Evolutionary conservation across 2,329 filamentous ascomycete genomes (phyloP), one percentile per base, ranked within the genome.

Genomic region (Fusarium setosum): DNA sequence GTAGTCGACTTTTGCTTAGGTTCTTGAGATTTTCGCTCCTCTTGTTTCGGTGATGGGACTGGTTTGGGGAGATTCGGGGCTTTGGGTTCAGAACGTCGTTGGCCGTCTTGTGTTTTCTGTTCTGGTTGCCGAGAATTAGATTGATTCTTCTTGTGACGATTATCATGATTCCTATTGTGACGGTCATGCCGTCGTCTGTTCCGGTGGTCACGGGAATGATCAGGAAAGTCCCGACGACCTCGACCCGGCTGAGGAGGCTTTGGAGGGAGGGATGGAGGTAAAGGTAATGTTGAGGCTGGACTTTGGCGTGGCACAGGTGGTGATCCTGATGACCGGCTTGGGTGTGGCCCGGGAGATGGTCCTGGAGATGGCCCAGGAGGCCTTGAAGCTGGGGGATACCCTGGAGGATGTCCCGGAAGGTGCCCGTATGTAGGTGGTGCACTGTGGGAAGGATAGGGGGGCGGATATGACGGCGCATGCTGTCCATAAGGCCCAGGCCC

Each of bases 121-220:
- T 75, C 68, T 12, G 59, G 58, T 17, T 64, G 63, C 9, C 65
- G 65, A 20, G 63, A 42, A 26, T 69, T 52, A 6, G 61, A 49
- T 18, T 64, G 63, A 15, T 67, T 65, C 44, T 75, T 73, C 57
- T 70, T 73, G 17, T 70, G 68, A 18, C 73, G 69, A 29, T 68
- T 69, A 9, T 76, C 74, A 21, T 74, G 71, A 32, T 73, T 71
- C 18, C 71, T 74, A 41, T 69, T 68, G 12, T 77, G 72, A 9
- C 74, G 73, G 21, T 80, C 76, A 47, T 73, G 68, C 38, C 71
- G 74, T 18, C 73, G 73, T 42, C 72, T 77, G 37, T 73, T 72
- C 15, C 72, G 69, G 47, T 74, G 65, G 20, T 76, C 75, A 11
- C 72, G 72, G 37, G 70, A 63, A 18, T 71, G 56, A 11, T 75